These are phyloP conservation scores for Globisporangium cylindrosporum DNA, from an alignment of 352 stramenopile species.

Conservation along the genomic window DNA sequence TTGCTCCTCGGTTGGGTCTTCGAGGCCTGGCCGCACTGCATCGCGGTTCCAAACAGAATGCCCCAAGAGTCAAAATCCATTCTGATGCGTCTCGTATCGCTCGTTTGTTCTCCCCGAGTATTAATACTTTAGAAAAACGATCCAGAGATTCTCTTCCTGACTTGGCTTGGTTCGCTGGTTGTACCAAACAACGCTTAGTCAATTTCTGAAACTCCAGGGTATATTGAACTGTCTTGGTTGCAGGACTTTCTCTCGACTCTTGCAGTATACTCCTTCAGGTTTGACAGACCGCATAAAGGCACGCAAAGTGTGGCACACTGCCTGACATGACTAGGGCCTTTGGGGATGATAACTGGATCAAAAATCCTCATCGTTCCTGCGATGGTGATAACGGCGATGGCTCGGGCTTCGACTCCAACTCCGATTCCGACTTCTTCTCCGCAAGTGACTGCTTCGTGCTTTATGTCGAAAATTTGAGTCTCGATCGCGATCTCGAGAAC, in stretches of 20 bases:
- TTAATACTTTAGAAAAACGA: constrained; percentile 15
- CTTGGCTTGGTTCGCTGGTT: neutral
- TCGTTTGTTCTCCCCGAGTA: neutral
- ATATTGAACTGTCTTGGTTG: neutral
- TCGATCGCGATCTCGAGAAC: constrained; percentile 2
- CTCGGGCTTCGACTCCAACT: neutral
- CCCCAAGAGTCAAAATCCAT: neutral
- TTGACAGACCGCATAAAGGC: neutral
- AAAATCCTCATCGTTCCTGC: neutral
- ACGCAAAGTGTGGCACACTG: neutral
- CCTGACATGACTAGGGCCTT: neutral
- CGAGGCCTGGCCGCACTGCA: neutral
- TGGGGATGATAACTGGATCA: neutral
- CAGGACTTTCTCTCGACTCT: neutral
- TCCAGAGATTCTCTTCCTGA: neutral
- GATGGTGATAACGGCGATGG: neutral
- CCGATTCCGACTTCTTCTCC: constrained; percentile 12
- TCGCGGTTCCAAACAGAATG: neutral
- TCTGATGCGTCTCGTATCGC: neutral
- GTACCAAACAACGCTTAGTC: neutral
- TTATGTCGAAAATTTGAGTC: neutral
- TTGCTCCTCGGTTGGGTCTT: neutral
- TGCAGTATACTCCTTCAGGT: neutral
- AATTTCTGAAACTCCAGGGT: neutral
- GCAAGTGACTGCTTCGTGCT: neutral